Evolutionary conservation across 331 rosid species (phyloP), one percentile per base, ranked within the genome.

Genomic region (Acacia concinna): DNA sequence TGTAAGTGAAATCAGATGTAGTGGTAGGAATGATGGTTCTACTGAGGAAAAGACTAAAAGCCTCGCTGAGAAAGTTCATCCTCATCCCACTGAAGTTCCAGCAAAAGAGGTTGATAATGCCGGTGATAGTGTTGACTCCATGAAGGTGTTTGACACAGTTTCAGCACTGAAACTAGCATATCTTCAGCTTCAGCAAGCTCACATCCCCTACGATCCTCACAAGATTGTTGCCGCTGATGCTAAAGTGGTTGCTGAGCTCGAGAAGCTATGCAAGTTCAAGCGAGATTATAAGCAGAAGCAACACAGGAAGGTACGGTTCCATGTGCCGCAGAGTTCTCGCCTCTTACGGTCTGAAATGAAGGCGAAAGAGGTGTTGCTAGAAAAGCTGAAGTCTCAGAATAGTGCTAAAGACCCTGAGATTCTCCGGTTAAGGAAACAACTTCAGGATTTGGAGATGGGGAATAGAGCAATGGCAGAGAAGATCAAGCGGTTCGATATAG

Each of bases 131-230:
- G 76, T 69, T 46, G 92, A 83, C 78, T 54, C 85, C 1, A 54
- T 70, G 86, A 83, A 82, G 84, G 67, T 92, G 46, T 94, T 94
- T 78, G 88, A 84, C 34, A 27, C 66, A 64, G 89, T 92, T 81
- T 90, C 91, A 9, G 81, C 90, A 5, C 47, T 94, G 84, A 94
- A 94, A 77, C 79, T 81, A 21, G 90, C 97, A 35, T 94, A 94
- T 73, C 83, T 90, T 71, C 80, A 88, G 92, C 93, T 94, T 78
- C 98, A 94, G 80, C 84, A 88, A 75, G 97, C 97, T 73, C 97
- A 94, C 30, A 74, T 89, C 30, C 98, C 94, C 35, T 90, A 94
- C 66, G 82, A 89, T 21, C 89, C 96, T 0, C 78, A 78, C 44
- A 89, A 86, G 91, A 89, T 92, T 78, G 75, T 85, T 67, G 93